These are phyloP conservation scores for Blepharisma undulans DNA, from an alignment of 169 alveolate species.

Conservation along the genomic window DNA sequence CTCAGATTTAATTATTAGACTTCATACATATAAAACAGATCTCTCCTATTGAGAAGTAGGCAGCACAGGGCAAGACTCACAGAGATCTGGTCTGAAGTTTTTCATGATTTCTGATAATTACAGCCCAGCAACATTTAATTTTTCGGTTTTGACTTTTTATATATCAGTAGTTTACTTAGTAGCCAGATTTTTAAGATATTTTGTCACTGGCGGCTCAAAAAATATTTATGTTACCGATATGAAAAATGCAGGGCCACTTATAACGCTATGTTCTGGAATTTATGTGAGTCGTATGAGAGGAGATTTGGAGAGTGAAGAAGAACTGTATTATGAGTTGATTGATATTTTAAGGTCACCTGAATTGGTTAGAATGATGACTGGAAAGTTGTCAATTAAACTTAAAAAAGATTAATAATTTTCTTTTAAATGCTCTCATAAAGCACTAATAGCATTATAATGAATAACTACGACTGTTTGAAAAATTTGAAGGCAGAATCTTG, in stretches of 20 bases:
- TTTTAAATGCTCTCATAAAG: no score
- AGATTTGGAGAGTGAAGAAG: neutral
- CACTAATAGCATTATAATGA: neutral
- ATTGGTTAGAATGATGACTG: neutral
- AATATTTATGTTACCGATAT: conserved; percentile 25
- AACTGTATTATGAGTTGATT: conserved; percentile 13
- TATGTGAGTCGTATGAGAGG: neutral
- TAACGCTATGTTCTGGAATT: neutral
- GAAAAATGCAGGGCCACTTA: neutral
- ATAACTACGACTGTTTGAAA: neutral
- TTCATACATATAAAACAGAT: neutral
- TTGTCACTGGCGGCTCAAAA: neutral
- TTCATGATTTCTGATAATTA: conserved; percentile 25
- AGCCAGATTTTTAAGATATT: conserved; percentile 17
- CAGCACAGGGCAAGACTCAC: neutral
- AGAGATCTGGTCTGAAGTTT: neutral
- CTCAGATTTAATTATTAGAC: neutral
- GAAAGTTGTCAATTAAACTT: neutral
- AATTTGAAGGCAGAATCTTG: neutral
- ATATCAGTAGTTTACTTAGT: conserved; percentile 14
- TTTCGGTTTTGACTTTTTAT: conserved; percentile 19
- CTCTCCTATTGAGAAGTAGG: neutral
- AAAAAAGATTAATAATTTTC: neutral
- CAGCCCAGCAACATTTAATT: neutral
- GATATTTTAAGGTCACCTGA: conserved; percentile 21